Base-by-base conservation (phyloP, 495 filamentous ascomycete genomes). In the Penicillium paxilli region DNA sequence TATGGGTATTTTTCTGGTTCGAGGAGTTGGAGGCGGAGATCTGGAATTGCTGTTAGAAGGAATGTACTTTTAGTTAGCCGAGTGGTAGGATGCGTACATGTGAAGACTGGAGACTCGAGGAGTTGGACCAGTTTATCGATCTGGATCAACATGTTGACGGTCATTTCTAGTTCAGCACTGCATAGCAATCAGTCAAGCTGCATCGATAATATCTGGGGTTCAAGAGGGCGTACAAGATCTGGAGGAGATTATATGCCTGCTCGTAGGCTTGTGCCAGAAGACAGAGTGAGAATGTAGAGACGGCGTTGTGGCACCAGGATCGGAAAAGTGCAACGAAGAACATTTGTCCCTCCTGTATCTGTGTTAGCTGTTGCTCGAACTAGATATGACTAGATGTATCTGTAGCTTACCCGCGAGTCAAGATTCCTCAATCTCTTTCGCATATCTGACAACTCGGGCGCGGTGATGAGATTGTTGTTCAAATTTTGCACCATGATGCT, bases 401-500 rank as follows among this genome's bases (percentile, higher is more conserved):
- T n/a, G n/a, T 32, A 14, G 30, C 30, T 2, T 71, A 90, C 90
- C 70, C 85, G 89, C 0, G 89, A 89, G 66, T 98, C 94, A 10
- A 96, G 77, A 65, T 94, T 98, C 23, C 93, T 81, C 44, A 99
- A 77, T 17, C 94, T 80, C 68, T 96, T 96, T 41, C 95, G 82
- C 40, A 99, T 76, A 47, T 96, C 95, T 0, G 90, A 85, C 26
- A 99, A 78, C 65, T 99, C 92, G 0, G 95, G 95, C 0, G 95
- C 95, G 10, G 95, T 99, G 58, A 98, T 98, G 17, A 99, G 81
- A 59, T 98, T 99, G 63, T 99, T 99, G 72, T 99, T 99, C 40
- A 99, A 78, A 68, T 98, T 97, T 64, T 98, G 95, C 22, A 99
- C 91, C 95, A 99, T 99, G 60, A 98, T 99, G 58, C 92, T 96